A percentile compares a stretch with the other conserved stretches of the same genome.
phyloP scores from a whole-genome alignment of 202 grass and related monocot species.

The Brachypodium distachyon region DNA sequence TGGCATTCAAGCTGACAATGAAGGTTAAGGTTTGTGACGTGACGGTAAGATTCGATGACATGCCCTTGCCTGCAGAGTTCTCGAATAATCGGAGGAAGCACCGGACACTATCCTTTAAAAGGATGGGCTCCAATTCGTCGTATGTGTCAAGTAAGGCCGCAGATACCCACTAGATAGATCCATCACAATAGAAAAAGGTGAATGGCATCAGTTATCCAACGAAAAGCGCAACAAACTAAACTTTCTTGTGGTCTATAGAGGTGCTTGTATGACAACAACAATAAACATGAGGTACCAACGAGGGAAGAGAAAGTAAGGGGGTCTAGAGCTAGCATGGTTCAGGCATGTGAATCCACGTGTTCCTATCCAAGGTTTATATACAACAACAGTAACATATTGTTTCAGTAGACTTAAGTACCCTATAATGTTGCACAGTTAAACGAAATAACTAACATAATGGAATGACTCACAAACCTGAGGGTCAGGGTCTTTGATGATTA shows the following conservation, averaged over 20 bases:
- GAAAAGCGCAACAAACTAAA: slow-evolving; percentile 9
- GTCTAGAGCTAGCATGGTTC: background rate
- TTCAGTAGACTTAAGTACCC: background rate
- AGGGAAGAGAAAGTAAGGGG: background rate
- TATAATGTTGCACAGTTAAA: background rate
- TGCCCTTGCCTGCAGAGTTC: background rate
- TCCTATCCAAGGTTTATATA: background rate
- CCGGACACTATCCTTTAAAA: background rate
- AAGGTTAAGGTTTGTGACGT: background rate
- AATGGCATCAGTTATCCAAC: background rate
- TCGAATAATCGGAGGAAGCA: background rate
- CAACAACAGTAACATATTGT: background rate
- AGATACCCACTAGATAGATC: background rate
- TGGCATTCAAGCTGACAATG: background rate
- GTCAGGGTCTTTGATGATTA: slow-evolving; percentile 14
- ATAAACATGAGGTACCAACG: background rate
- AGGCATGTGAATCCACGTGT: background rate
- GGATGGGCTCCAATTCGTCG: background rate
- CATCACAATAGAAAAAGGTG: background rate
- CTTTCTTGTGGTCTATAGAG: background rate
- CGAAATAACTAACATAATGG: background rate
- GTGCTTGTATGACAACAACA: background rate
- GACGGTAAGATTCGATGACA: background rate
- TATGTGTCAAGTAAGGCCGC: background rate
- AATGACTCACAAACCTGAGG: background rate